Conservation (phyloP, 2,329 filamentous ascomycete genomes). For the Penicillium sp. region DNA sequence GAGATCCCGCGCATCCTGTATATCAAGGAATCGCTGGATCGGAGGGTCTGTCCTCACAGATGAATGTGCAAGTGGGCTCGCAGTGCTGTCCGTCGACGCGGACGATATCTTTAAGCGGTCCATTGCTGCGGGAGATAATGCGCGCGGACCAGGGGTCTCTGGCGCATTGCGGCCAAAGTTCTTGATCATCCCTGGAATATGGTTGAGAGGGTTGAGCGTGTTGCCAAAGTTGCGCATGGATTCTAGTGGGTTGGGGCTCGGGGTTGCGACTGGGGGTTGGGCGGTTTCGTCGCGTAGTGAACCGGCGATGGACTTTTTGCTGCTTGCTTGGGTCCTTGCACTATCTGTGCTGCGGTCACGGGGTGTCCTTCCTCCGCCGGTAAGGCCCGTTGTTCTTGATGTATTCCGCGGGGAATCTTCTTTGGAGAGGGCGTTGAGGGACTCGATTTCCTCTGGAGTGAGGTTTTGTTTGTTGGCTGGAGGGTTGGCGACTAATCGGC, state of each 20-base stretch:
- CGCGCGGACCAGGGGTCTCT: conserved; percentile 48
- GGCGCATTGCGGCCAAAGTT: conserved; percentile 63
- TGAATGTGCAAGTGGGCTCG: conserved; percentile 12
- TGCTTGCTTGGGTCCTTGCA: conserved; percentile 40
- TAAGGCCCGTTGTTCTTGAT: conserved; percentile 60
- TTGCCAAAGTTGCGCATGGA: conserved; percentile 80
- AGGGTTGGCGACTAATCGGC: conserved; percentile 74
- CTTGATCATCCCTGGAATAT: conserved; percentile 75
- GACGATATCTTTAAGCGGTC: conserved; percentile 39
- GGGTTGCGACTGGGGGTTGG: conserved; percentile 24
- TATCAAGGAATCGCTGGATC: conserved; percentile 71
- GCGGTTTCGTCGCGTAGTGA: conserved; percentile 27
- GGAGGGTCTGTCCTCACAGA: conserved; percentile 55
- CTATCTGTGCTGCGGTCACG: conserved; percentile 81
- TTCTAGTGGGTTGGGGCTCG: conserved; percentile 65
- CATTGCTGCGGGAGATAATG: conserved; percentile 44
- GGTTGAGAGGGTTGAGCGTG: conserved; percentile 78
- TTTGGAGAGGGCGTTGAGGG: conserved; percentile 44
- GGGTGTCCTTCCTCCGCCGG: conserved; percentile 64
- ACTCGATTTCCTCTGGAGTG: conserved; percentile 55
- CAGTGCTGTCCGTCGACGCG: conserved; percentile 19
- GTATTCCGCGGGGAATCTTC: conserved; percentile 38
- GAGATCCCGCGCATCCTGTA: conserved; percentile 69
- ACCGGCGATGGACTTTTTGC: conserved; percentile 41
- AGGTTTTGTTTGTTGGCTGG: conserved; percentile 53